Evolutionary conservation across 78 protist genomes (phyloP), one percentile per base, ranked within the genome.

Genomic region (Emiliania huxleyi): DNA sequence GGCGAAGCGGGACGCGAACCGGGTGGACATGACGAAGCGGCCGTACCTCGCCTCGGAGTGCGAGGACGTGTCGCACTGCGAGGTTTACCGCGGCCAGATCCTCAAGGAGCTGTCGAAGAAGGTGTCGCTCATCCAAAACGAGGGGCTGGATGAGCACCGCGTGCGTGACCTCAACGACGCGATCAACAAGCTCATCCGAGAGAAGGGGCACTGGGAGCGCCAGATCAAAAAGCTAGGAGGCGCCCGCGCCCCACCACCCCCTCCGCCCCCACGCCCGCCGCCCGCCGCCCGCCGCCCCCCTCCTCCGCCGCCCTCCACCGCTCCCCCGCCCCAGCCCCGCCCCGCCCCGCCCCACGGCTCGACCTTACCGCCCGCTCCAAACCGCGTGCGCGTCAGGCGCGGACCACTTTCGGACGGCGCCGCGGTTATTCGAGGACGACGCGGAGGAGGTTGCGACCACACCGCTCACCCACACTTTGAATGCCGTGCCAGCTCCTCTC

Each of bases 141-240:
- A 96, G 23, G 93, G 96, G 45, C 96, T 98, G 40, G 99, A 97
- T 0, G 99, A 98, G 95, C 96, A 48, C 92, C 52, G 79, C 91
- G 96, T 97, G 33, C 96, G 99, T 45, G 99, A 98, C 69, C 84
- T 98, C 55, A 98, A 98, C 91, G 99, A 98, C 91, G 96, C 96
- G 55, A 98, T 98, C 93, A 98, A 98, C 96, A 95, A 95, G 69
- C 94, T 97, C 19, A 23, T 97, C 22, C 90, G 99, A 1, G 98
- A 97, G 62, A 97, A 97, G 55, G 35, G 94, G 23, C 97, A 96
- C 92, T 98, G 99, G 99, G 98, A 98, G 93, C 48, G 92, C 42
- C 96, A 98, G 15, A 98, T 97, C 49, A 55, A 62, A 38, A 96
- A 96, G n/a, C 96, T 98, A 40, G 99, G 99, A 15, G 99, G 99